phyloP scores from a whole-genome alignment of 345 rosid genomes.

The Cardamine chenopodiifolia region DNA sequence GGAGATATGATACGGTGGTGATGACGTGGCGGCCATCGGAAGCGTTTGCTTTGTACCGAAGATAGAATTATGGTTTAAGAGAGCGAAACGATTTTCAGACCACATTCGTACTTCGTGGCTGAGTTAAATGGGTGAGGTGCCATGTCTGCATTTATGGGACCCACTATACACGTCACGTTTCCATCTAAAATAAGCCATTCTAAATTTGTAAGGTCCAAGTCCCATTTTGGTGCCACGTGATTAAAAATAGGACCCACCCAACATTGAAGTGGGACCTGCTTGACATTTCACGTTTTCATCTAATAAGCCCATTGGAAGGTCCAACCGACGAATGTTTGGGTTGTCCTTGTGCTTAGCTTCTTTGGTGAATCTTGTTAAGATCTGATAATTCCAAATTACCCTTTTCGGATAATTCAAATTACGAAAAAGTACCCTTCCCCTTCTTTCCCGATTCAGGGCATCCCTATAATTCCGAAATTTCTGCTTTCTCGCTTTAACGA shows the following conservation, averaged over 20 bases:
- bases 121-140: slow-evolving; percentile 6
- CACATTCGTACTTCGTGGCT: slow-evolving; percentile 3
- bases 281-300: neutral
- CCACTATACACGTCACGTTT: slow-evolving; percentile 3
- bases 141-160: neutral
- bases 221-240: slow-evolving; percentile 18
- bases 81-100: slow-evolving; percentile 20
- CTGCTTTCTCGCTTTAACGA: slow-evolving; percentile 9
- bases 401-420: neutral
- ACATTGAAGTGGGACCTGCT: neutral
- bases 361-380: neutral
- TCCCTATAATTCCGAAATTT: slow-evolving; percentile 39
- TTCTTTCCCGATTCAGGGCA: slow-evolving; percentile 32
- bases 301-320: slow-evolving; percentile 7
- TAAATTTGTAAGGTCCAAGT: neutral
- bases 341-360: neutral
- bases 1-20: slow-evolving; percentile 39
- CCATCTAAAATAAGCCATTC: neutral
- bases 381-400: neutral
- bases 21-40: slow-evolving; percentile 49
- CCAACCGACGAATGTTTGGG: slow-evolving; percentile 1
- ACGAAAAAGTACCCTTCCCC: slow-evolving; percentile 13
- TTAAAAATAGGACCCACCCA: neutral
- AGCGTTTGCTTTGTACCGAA: slow-evolving; percentile 13
- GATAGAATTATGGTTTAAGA: slow-evolving; percentile 9